Base-by-base conservation (phyloP, 495 filamentous ascomycete genomes). In the Lophiotrema nucula region DNA sequence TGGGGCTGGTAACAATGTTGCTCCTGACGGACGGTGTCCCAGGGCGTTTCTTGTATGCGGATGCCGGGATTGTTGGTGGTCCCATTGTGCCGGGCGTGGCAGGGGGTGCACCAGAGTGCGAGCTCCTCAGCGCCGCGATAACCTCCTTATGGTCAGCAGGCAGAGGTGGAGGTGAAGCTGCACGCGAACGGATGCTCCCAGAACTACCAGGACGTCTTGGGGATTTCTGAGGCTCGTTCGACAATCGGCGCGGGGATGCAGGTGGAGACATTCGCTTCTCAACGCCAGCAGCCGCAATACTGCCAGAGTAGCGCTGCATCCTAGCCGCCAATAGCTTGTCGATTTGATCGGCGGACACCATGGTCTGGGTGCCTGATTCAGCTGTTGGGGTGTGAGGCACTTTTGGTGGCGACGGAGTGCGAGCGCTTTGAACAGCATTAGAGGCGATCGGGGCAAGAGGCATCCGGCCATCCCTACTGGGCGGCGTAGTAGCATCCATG, bases 1-100 rank as follows among this genome's bases (percentile, higher is more conserved):
- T 68, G 11, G 70, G 69, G 39, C 44, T 62, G 18, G 63, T 26
- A 35, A 50, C 25, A 6, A 27, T 24, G 24, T 46, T 54, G 28
- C 51, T 48, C 24, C 39, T 58, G 15, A 53, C 41, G 11, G 69
- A 77, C 28, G 92, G 91, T 2, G 92, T 96, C 37, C 83, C 80
- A 26, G 92, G 89, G 47, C 89, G 77, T 21, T 73, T 70, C 64
- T 77, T 81, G 67, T 87, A 87, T 2, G 87, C 88, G 56, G 90
- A 95, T 45, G 93, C 89, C 24, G 92, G 88, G 52, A 88, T 78
- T 45, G 85, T 65, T 6, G 93, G 92, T 37, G 93, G 93, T 0
- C 89, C 93, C 93, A 97, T 98, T 39, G 72, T 64, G 31, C 74
- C 64, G 6, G 66, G 48, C 3, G 62, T 68, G 46, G 55, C 31